phyloP scores from a whole-genome alignment of 306 rosid genomes.

The Cucurbita pepo region DNA sequence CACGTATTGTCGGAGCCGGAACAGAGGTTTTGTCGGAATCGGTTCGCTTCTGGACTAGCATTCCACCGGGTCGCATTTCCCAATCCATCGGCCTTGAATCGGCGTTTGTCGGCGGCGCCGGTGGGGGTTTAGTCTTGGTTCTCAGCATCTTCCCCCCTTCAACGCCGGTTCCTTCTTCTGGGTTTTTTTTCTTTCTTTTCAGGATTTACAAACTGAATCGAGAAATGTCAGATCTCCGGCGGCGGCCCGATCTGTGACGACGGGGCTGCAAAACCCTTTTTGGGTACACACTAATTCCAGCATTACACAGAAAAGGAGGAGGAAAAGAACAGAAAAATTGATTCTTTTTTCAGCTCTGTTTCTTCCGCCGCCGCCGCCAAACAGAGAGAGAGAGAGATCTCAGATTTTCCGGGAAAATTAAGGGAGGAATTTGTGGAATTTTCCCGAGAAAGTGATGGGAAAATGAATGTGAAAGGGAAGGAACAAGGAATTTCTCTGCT shows the following conservation, averaged over 20 bases:
- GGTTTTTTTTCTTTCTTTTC: too few species aligned
- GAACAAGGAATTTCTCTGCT: not conserved
- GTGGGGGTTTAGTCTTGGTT: slow-evolving; percentile 25
- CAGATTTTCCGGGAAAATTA: not conserved
- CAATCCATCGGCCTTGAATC: slow-evolving; percentile 12
- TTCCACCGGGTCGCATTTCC: slow-evolving; percentile 80
- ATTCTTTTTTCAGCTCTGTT: not conserved
- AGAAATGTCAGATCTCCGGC: slow-evolving; percentile 28
- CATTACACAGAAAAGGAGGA: not conserved
- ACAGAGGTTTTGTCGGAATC: slow-evolving; percentile 16
- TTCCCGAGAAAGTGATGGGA: not conserved
- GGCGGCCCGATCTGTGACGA: slow-evolving; percentile 5
- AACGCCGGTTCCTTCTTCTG: not conserved
- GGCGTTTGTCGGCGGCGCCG: slow-evolving; percentile 10
- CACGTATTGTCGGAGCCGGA: slow-evolving; percentile 26
- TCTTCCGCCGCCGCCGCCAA: not conserved
- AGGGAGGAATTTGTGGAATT: not conserved
- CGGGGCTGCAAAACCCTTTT: not conserved
- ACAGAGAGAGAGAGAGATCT: not conserved
- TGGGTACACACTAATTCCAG: not conserved
- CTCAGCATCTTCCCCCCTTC: slow-evolving; percentile 32
- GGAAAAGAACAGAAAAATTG: not conserved
- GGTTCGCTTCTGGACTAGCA: slow-evolving; percentile 69
- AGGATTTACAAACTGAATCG: not conserved
- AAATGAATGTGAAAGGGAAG: not conserved